Evolutionary conservation across 2,329 filamentous ascomycete species (phyloP), one percentile per base, ranked within the genome.

Genomic region (Colletotrichum endophyticum): DNA sequence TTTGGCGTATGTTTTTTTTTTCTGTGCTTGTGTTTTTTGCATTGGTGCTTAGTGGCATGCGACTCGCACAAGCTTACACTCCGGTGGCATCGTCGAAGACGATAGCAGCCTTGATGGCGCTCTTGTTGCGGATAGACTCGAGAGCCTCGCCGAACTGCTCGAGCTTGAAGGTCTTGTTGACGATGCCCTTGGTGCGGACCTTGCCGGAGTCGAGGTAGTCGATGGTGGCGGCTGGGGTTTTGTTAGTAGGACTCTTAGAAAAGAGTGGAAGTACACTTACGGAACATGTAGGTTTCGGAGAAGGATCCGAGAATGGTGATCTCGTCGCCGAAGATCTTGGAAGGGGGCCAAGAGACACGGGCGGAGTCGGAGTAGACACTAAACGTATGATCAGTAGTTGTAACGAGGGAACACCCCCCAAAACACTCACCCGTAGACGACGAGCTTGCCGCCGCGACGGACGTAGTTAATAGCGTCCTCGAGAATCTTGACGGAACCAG

Each of bases 251-350:
- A 71, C 9, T 13, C 12, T 25, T 15, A 19, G 53, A 9, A 13
- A 8, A 25, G 16, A 36, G 34, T 16, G 3, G 3, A 3, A 36
- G 34, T 16, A 8, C 34, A 36, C 85, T 81, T 84, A 88, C 86
- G 92, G 88, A 94, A 94, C 89, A 93, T 94, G 85, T 92, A 94
- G 28, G 92, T 94, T 84, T 95, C 93, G 64, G 92, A 94, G 86
- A 95, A 95, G 69, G 91, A 93, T 30, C 93, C 93, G 70, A 95
- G 86, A 79, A 95, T 94, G 79, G 92, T 94, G 80, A 95, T 94
- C 84, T 95, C 93, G 77, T 87, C 85, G 81, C 89, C 88, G 82
- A 91, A 95, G 80, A 95, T 95, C 87, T 93, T 94, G 83, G 90
- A 88, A n/a, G 94, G 94, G 7, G 92, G 88, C 92, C 93, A 94